Percentiles rank a stretch among this genome's conserved stretches.
Evolutionary conservation across 2,329 filamentous ascomycete species (phyloP).

Genomic region (Pseudogymnoascus sp.): DNA sequence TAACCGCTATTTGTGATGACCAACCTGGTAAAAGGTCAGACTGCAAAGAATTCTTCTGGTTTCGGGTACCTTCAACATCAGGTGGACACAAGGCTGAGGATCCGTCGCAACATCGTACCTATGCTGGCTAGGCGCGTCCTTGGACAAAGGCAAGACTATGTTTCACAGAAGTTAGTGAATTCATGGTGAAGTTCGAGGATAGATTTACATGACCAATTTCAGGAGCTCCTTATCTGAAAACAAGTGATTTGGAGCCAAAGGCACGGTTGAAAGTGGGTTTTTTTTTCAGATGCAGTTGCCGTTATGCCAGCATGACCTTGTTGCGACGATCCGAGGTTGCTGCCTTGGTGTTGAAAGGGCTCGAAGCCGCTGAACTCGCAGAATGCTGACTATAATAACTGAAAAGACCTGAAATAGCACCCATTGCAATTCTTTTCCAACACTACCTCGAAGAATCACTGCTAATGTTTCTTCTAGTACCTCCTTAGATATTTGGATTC

Average conservation of each 20-base stretch:
- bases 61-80: constrained; percentile 25
- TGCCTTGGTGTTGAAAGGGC: constrained; percentile 10
- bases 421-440: neutral
- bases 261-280: constrained; percentile 43
- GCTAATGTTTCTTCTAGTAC: neutral
- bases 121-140: constrained; percentile 19
- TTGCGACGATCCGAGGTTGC: constrained; percentile 12
- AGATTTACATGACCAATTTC: constrained; percentile 37
- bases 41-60: constrained; percentile 41
- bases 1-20: constrained; percentile 45
- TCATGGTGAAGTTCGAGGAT: constrained; percentile 23
- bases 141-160: constrained; percentile 24
- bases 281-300: neutral
- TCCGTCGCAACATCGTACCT: constrained; percentile 15
- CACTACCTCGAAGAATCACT: neutral
- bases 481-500: no score
- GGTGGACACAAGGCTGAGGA: constrained; percentile 19
- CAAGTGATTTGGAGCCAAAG: constrained; percentile 49
- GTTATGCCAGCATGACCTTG: constrained; percentile 13
- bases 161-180: constrained; percentile 22
- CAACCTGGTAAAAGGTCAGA: constrained; percentile 59
- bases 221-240: constrained; percentile 43
- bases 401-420: constrained; percentile 65
- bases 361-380: constrained; percentile 29
- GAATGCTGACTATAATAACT: constrained; percentile 46